Conservation (phyloP, 768 basidiomycete genomes). For the Hericium alpestre region DNA sequence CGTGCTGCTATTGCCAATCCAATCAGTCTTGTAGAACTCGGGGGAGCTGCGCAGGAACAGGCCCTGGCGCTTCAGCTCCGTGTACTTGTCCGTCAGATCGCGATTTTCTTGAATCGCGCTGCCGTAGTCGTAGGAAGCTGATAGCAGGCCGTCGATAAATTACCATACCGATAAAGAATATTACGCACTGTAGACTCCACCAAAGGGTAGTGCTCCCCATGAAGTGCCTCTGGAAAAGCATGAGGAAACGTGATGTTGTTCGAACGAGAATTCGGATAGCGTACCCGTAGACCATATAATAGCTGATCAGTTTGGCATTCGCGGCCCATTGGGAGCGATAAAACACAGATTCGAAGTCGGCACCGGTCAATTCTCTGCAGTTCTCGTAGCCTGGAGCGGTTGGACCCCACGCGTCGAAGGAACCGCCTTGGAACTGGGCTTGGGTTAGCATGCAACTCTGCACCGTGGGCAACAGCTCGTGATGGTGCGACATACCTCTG, state of each 20-base stretch:
- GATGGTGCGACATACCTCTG: slow-evolving; percentile 35
- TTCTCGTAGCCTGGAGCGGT: slow-evolving; percentile 58
- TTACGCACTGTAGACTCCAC: slow-evolving; percentile 50
- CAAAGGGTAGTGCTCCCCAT: slow-evolving; percentile 76
- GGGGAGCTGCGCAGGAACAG: slow-evolving; percentile 72
- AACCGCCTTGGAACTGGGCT: slow-evolving; percentile 56
- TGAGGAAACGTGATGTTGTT: not conserved
- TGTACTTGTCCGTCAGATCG: slow-evolving; percentile 53
- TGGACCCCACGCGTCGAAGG: slow-evolving; percentile 77
- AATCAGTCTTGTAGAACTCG: slow-evolving; percentile 72
- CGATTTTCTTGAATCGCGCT: slow-evolving; percentile 61
- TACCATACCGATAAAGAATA: not conserved
- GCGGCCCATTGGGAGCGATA: slow-evolving; percentile 69
- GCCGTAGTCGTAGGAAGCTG: slow-evolving; percentile 73
- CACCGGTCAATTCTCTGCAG: slow-evolving; percentile 58
- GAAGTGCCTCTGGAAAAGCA: slow-evolving; percentile 55
- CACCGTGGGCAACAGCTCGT: not conserved
- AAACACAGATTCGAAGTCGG: slow-evolving; percentile 72
- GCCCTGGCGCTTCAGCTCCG: slow-evolving; percentile 69
- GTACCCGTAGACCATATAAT: slow-evolving; percentile 80
- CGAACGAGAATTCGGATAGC: not conserved
- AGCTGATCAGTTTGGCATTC: slow-evolving; percentile 73
- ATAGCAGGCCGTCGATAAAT: not conserved
- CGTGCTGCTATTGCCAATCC: slow-evolving; percentile 51
- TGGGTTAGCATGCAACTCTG: not conserved